Evolutionary conservation across 2,329 filamentous ascomycete species (phyloP).

Genomic region (Akanthomyces dipterigenus): DNA sequence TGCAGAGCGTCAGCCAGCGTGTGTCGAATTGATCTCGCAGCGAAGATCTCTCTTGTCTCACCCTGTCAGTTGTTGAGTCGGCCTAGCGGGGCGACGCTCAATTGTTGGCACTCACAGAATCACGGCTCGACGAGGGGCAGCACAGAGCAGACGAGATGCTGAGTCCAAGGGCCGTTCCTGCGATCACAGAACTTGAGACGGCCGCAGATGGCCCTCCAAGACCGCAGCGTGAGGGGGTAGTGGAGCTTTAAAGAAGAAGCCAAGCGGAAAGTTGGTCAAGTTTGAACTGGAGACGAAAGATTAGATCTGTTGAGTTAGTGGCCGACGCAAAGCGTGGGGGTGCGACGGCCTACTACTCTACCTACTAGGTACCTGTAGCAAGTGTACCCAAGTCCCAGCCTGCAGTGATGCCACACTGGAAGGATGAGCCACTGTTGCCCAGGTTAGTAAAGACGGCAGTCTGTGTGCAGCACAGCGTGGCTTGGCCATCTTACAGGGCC

Average conservation of each 20-base stretch:
- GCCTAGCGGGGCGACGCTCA: not conserved
- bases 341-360: not conserved
- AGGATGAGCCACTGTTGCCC: not conserved
- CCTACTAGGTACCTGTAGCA: too few species aligned
- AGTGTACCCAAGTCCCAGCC: too few species aligned
- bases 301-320: constrained; percentile 11
- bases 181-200: not conserved
- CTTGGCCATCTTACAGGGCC: not conserved
- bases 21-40: not conserved
- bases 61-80: constrained; percentile 5
- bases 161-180: not conserved
- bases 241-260: constrained; percentile 2
- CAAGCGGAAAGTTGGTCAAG: constrained; percentile 1
- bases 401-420: not conserved
- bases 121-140: not conserved
- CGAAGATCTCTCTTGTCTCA: not conserved
- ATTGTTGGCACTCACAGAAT: constrained; percentile 9
- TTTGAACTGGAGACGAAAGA: constrained; percentile 5
- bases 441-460: too few species aligned
- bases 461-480: not conserved
- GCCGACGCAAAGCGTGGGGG: constrained; percentile 4
- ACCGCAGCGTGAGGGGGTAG: not conserved
- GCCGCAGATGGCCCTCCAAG: not conserved
- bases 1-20: not conserved
- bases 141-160: not conserved